Conservation (phyloP, 108 stramenopile species). For the Cyclotella baltica region DNA sequence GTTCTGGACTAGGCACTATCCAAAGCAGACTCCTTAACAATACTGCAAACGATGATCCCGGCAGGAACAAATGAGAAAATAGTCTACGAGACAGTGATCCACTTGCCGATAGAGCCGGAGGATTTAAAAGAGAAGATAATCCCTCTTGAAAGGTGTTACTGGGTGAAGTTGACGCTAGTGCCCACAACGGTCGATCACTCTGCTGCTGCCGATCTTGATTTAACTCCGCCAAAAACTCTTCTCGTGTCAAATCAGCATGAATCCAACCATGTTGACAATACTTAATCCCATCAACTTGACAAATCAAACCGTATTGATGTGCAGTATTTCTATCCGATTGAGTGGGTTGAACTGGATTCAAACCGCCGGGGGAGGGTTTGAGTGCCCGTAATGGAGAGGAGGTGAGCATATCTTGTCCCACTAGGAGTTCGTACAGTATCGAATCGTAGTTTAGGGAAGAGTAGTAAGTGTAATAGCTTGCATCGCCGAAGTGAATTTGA, state of each 20-base stretch:
- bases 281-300: conserved; percentile 75
- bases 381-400: background rate
- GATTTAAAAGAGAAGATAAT: conserved; percentile 65
- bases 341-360: conserved; percentile 67
- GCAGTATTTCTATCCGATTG: conserved; percentile 66
- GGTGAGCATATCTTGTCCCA: conserved; percentile 61
- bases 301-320: conserved; percentile 60
- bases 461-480: conserved; percentile 70
- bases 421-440: conserved; percentile 74
- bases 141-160: conserved; percentile 62
- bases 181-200: conserved; percentile 61
- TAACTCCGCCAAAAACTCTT: conserved; percentile 60
- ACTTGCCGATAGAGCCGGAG: conserved; percentile 39
- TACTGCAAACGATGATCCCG: conserved; percentile 64
- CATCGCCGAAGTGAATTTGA: conserved; percentile 76
- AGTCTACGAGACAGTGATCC: conserved; percentile 57
- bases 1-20: conserved; percentile 73
- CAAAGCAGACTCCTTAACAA: conserved; percentile 68
- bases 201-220: background rate
- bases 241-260: conserved; percentile 77
- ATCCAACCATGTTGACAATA: conserved; percentile 71
- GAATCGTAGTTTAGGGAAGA: conserved; percentile 46
- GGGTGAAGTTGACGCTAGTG: conserved; percentile 65
- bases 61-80: conserved; percentile 83
- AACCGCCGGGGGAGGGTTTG: background rate